Evolutionary conservation across 2,329 filamentous ascomycete species (phyloP).

Genomic region (Fusarium lateritium): DNA sequence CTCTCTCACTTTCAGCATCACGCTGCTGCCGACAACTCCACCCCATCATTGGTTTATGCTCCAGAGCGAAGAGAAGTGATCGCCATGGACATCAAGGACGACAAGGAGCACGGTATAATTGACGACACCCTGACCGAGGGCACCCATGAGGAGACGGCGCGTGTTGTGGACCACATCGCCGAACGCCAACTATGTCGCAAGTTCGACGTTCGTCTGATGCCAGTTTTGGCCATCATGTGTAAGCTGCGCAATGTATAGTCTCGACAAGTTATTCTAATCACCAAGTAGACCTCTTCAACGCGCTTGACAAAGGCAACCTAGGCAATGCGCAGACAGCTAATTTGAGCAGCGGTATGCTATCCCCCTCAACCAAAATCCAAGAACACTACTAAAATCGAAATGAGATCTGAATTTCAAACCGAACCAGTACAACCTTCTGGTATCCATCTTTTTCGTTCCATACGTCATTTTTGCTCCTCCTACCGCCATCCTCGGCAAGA

Average conservation of each 20-base stretch:
- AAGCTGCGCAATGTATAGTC: not conserved
- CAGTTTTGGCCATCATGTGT: slow-evolving; percentile 24
- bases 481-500: slow-evolving; percentile 15
- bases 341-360: slow-evolving; percentile 5
- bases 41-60: too few species aligned
- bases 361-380: accelerated
- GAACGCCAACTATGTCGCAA: slow-evolving; percentile 25
- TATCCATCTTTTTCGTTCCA: slow-evolving; percentile 26
- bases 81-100: slow-evolving; percentile 10
- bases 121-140: slow-evolving; percentile 14
- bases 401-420: slow-evolving; percentile 25
- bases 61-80: not conserved
- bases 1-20: accelerated
- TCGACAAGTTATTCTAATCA: accelerated
- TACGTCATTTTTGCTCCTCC: slow-evolving; percentile 27
- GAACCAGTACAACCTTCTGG: slow-evolving; percentile 21
- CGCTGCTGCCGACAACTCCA: too few species aligned
- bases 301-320: slow-evolving; percentile 17
- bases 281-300: slow-evolving; percentile 12
- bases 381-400: not conserved
- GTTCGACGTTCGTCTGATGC: slow-evolving; percentile 15
- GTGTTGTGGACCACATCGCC: slow-evolving; percentile 14
- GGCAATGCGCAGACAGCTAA: slow-evolving; percentile 24
- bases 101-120: slow-evolving; percentile 14
- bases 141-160: not conserved